Evolutionary conservation across 495 filamentous ascomycete species (phyloP), one percentile per base, ranked within the genome.

Genomic region (Aspergillus asperescens): DNA sequence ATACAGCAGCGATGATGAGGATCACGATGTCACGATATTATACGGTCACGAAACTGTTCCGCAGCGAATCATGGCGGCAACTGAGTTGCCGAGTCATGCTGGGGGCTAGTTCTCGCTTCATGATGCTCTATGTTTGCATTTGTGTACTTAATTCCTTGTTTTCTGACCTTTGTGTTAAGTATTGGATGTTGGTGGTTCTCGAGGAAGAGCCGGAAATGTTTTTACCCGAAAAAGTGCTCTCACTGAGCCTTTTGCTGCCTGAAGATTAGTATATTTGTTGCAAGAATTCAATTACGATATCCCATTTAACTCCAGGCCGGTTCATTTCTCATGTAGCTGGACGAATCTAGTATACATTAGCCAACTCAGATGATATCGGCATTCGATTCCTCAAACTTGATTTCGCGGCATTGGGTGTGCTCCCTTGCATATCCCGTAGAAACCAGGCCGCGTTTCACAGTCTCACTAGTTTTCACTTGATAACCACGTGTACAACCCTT

Each of bases 1-100:
- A 65, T 63, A 60, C 56, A 50, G 48, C 60, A 67, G 70, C 70
- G 71, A 72, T 73, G 67, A 74, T 65, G 71, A 72, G 68, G 67
- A 73, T 73, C 65, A 76, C 67, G 72, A 68, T 60, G 60, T 74
- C 66, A 76, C 70, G 72, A 75, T 67, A 61, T 62, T 74, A 62
- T 70, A 73, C 64, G 71, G 69, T 69, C 66, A 65, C 66, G 57
- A 67, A 47, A 62, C 54, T 62, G 61, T 67, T 57, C 35, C 47
- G 52, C 55, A 61, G 50, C 55, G 40, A 48, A 49, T 50, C 50
- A 55, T 51, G 53, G 37, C 48, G 49, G 55, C 61, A 63, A 60
- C 57, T 50, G 57, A 58, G 61, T 63, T 63, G 61, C 44, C 55
- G 51, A 60, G 48, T 51, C 39, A 29, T 56, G 52, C 54, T 56